Conservation (phyloP, 371 early-diverging fungal genomes). For the Zopfochytrium polystomum region DNA sequence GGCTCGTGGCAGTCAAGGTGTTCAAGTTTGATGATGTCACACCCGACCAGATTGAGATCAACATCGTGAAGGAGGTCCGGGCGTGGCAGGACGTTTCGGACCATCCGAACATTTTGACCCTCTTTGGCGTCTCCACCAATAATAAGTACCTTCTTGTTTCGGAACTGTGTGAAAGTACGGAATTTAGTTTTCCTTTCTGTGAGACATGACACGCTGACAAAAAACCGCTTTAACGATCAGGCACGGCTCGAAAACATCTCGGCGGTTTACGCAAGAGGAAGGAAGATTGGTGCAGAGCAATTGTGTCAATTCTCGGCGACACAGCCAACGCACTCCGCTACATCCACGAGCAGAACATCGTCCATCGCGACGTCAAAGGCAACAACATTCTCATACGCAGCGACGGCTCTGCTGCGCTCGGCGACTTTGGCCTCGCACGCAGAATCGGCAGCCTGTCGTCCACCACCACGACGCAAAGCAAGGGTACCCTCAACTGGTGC, state of each 20-base stretch:
- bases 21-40: not conserved
- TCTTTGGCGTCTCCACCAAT: not conserved
- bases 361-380: slow-evolving; percentile 93
- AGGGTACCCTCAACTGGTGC: not conserved
- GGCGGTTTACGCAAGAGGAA: not conserved
- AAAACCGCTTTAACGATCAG: not conserved
- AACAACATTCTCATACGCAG: slow-evolving; percentile 84
- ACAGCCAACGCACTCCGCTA: slow-evolving; percentile 82
- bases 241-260: not conserved
- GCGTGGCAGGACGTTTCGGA: slow-evolving; percentile 1
- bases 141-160: not conserved
- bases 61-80: not conserved
- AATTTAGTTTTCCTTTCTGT: not conserved
- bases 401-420: slow-evolving; percentile 88
- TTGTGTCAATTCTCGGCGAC: slow-evolving; percentile 20
- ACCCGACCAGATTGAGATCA: not conserved
- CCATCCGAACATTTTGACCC: not conserved
- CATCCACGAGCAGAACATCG: slow-evolving; percentile 84
- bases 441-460: not conserved
- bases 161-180: not conserved
- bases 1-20: not conserved
- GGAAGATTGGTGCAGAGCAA: not conserved
- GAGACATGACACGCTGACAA: not conserved
- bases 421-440: slow-evolving; percentile 69
- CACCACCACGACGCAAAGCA: not conserved